phyloP scores from a whole-genome alignment of 177 flowering plant genomes.

The Vitis hybrid region DNA sequence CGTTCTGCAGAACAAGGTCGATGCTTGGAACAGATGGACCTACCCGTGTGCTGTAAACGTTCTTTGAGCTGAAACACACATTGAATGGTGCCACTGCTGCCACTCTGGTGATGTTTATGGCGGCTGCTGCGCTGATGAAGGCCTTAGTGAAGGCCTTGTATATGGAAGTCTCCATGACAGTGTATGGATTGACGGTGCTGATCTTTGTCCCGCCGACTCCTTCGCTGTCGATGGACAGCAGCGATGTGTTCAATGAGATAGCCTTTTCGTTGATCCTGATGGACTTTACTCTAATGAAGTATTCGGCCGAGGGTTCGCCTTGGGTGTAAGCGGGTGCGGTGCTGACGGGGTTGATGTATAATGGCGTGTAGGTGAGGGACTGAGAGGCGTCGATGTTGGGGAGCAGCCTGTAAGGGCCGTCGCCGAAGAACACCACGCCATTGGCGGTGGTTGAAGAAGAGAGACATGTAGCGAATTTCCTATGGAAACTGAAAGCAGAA shows the following conservation, averaged over 20 bases:
- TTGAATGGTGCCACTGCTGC: conserved; percentile 11
- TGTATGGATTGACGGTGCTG: neutral
- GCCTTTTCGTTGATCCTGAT: conserved; percentile 24
- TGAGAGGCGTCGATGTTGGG: conserved; percentile 23
- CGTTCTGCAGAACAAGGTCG: too few species aligned
- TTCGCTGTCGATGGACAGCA: conserved; percentile 22
- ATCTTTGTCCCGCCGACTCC: conserved; percentile 22
- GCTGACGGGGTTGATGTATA: conserved; percentile 37
- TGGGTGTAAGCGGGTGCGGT: conserved; percentile 22
- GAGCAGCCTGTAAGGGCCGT: conserved; percentile 31
- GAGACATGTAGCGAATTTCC: conserved; percentile 58
- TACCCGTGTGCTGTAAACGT: neutral
- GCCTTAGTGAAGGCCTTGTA: too few species aligned
- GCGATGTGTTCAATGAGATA: conserved; percentile 20
- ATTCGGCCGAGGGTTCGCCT: conserved; percentile 40
- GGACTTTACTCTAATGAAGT: conserved; percentile 38
- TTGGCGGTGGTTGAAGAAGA: conserved; percentile 26
- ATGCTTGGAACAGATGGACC: too few species aligned
- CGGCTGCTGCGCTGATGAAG: conserved; percentile 1
- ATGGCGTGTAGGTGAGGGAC: conserved; percentile 27
- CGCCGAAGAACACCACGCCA: conserved; percentile 37
- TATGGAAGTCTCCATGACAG: neutral
- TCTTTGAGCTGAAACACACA: conserved; percentile 6
- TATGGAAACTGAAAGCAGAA: conserved; percentile 37
- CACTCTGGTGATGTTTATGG: neutral